A percentile compares a stretch with the other conserved stretches of the same genome.
phyloP scores from a whole-genome alignment of 2,329 filamentous ascomycete species.

The Phyllosticta capitalensis region DNA sequence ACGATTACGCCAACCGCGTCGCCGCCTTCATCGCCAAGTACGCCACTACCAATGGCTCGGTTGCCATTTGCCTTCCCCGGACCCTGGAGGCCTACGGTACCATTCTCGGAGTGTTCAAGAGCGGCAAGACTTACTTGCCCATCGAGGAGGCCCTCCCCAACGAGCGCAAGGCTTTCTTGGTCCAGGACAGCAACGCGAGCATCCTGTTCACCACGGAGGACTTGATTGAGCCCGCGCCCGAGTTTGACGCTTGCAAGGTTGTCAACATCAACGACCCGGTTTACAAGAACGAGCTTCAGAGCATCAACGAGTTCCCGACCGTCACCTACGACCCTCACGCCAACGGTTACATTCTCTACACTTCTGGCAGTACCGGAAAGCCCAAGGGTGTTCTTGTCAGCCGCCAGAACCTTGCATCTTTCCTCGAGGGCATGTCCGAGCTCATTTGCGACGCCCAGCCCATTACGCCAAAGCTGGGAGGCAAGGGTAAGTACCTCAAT shows the following conservation, averaged over 20 bases:
- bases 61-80: conserved; percentile 71
- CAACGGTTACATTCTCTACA: conserved; percentile 61
- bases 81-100: conserved; percentile 68
- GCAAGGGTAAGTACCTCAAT: conserved; percentile 23
- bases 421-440: conserved; percentile 21
- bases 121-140: conserved; percentile 27
- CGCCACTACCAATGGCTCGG: conserved; percentile 29
- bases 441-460: conserved; percentile 20
- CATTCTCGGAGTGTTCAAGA: conserved; percentile 29
- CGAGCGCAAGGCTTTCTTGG: conserved; percentile 26
- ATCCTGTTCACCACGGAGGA: conserved; percentile 7
- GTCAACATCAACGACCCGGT: not conserved
- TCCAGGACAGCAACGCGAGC: conserved; percentile 16
- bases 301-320: not conserved
- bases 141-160: conserved; percentile 29
- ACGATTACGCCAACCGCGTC: conserved; percentile 5
- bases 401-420: conserved; percentile 12
- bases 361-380: conserved; percentile 94
- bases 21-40: conserved; percentile 37
- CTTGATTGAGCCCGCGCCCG: conserved; percentile 14
- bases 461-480: conserved; percentile 4
- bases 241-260: conserved; percentile 17
- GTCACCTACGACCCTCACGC: conserved; percentile 1
- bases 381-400: conserved; percentile 69
- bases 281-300: conserved; percentile 5